Evolutionary conservation across 2,329 filamentous ascomycete species (phyloP), one percentile per base, ranked within the genome.

Genomic region (Neoarthrinium moseri): DNA sequence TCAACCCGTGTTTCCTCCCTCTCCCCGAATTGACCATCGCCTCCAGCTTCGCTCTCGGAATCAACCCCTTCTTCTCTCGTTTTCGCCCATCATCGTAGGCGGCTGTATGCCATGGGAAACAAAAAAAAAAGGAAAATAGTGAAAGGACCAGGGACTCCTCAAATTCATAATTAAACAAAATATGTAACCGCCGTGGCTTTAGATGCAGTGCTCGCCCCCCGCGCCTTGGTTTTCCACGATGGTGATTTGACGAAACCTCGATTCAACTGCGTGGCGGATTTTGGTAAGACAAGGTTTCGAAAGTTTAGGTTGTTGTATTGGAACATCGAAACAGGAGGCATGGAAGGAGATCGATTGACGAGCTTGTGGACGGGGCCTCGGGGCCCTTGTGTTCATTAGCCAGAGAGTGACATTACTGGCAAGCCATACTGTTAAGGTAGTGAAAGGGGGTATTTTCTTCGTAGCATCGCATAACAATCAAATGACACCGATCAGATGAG

Each of bases 401-500:
- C 60, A 61, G 60, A 47, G 46, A 58, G 57, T 54, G 51, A 49
- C 51, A 59, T 60, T 60, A 59, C 56, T 60, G 56, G 57, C 59
- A 56, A 46, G 46, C 52, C 50, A 53, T 50, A 54, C 52, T 48
- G 55, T 52, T 55, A 48, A 45, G 51, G 49, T 50, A 39, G 45
- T 48, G 52, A 56, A 57, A 48, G 48, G 46, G 41, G 40, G 49
- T 52, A 37, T 52, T 53, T 45, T 51, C 46, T 52, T 45, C 43
- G 39, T 52, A 46, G 45, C 39, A 33, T 47, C 45, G 43, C 46
- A 41, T 52, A 48, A 62, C 58, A 60, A 65, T 86, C 87, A 96
- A 81, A 96, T 96, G 69, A 96, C 77, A 80, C 92, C 20, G 30
- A 40, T 40, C 37, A 40, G n/a, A 97, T 96, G 69, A 97, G 78